Base-by-base conservation (phyloP, 2,329 filamentous ascomycete genomes). In the Clarireedia hainanense region DNA sequence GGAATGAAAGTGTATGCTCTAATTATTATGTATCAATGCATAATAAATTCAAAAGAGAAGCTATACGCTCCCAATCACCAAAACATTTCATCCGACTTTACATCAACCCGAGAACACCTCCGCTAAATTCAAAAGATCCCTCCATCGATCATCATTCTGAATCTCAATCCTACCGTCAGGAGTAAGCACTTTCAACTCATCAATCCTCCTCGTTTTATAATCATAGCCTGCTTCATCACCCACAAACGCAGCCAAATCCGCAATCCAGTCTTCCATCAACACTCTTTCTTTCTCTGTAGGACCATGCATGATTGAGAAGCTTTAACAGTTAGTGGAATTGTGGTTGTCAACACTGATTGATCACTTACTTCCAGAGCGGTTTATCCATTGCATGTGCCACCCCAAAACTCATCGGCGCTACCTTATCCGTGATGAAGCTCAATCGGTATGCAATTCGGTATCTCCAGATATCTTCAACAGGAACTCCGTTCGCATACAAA, bases 401-500 rank as follows among this genome's bases (percentile, higher is more conserved):
- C 0, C 70, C 70, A 57, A 66, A 70, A 0, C 64, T 66, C 10
- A 56, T 60, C 0, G 73, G 72, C 1, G 72, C 72, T 3, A 73
- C 58, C 6, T 68, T 67, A 4, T 74, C 69, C 10, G 67, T 66
- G 46, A 75, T 75, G 50, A 75, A 75, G 0, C 71, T 74, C 34
- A 75, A 57, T 3, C 72, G 64, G 47, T 74, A 74, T 1, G 71
- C 68, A 39, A 75, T 70, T n/a, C 68, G 63, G 61, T 75, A 75
- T 15, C 72, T 65, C 73, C 72, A 75, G 12, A 74, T 67, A 56
- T 73, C 66, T 3, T 58, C 45, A 0, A 72, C 40, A 1, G 50
- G 20, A 1, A 74, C 69, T 0, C 72, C 72, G 50, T 74, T 63
- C 24, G 52, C 52, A 6, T 62, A 40, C 2, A 73, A 55, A 24